A percentile compares a stretch with the other conserved stretches of the same genome.
Conservation (phyloP, 202 grass and related monocot genomes). For the Panicum virgatum region DNA sequence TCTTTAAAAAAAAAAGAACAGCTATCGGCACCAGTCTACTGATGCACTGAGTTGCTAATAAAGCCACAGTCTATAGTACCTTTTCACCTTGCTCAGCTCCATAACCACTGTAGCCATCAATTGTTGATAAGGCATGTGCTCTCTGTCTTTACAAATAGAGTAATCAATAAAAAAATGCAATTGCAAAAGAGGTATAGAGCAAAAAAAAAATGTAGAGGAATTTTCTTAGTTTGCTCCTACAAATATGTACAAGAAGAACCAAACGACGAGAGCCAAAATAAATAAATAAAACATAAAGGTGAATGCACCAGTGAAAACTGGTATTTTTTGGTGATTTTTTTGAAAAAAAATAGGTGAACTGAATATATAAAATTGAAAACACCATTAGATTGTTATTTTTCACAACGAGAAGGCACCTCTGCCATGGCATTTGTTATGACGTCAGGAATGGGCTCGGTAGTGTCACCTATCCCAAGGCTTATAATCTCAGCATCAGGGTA, state of each 20-base stretch:
- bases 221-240: not conserved
- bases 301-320: not conserved
- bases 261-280: not conserved
- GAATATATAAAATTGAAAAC: not conserved
- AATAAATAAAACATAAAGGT: slow-evolving; percentile 5
- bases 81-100: slow-evolving; percentile 98
- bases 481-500: slow-evolving; percentile 82
- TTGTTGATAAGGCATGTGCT: slow-evolving; percentile 66
- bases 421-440: slow-evolving; percentile 89
- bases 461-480: slow-evolving; percentile 95
- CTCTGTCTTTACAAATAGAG: slow-evolving; percentile 55
- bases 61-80: slow-evolving; percentile 45
- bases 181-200: slow-evolving; percentile 1
- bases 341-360: not conserved
- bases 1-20: not conserved
- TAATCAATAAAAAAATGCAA: slow-evolving; percentile 19
- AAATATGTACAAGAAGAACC: not conserved
- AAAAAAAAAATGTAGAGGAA: not conserved
- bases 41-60: not conserved
- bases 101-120: slow-evolving; percentile 95
- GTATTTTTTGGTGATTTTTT: not conserved
- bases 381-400: not conserved
- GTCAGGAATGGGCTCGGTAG: slow-evolving; percentile 85
- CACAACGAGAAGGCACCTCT: slow-evolving; percentile 43
- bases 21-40: not conserved